Evolutionary conservation across 495 filamentous ascomycete species (phyloP), one percentile per base, ranked within the genome.

Genomic region (Halenospora varia): DNA sequence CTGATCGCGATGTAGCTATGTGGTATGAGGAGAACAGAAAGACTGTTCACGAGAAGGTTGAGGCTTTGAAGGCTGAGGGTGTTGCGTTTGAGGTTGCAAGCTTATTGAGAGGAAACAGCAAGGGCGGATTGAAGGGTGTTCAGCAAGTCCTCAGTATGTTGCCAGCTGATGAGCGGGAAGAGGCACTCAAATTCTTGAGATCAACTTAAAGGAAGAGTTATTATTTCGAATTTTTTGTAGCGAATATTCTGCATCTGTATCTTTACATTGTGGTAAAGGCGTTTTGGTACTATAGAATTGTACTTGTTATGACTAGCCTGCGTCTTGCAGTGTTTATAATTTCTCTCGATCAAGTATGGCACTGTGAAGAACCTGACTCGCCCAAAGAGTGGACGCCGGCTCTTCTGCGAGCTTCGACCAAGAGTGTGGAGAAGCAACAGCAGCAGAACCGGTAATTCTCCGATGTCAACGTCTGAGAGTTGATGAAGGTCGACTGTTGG

Each of bases 1-100:
- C 88, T 51, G 94, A 98, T 69, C 81, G 79, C 48, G 86, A 85
- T 62, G 94, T 97, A 35, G 88, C 92, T n/a, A 75, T 80, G 56
- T 98, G 95, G 95, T 97, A 96, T 68, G 94, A 98, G 80, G 88
- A 96, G 75, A 95, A 97, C 72, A 82, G 89, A 66, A 90, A 92
- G 76, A 69, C 75, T 3, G 82, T 97, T 13, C 75, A 86, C 58
- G 73, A 77, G 48, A 94, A 92, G 81, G 77, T 97, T 44, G 92
- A 97, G 64, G 67, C 74, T 15, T 71, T 97, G 61, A 90, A 88
- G 76, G 80, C 80, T 11, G 90, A 97, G 51, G 78, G 82, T 41
- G 77, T 96, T 17, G 84, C 88, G 6, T 79, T 79, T 22, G 88
- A 97, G 69, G 85, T 98, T 65, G 88, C 89, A 2, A 75, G 80